Evolutionary conservation across 257 asterid genomes (phyloP), one percentile per base, ranked within the genome.

Genomic region (Solanum lycopersicoides): DNA sequence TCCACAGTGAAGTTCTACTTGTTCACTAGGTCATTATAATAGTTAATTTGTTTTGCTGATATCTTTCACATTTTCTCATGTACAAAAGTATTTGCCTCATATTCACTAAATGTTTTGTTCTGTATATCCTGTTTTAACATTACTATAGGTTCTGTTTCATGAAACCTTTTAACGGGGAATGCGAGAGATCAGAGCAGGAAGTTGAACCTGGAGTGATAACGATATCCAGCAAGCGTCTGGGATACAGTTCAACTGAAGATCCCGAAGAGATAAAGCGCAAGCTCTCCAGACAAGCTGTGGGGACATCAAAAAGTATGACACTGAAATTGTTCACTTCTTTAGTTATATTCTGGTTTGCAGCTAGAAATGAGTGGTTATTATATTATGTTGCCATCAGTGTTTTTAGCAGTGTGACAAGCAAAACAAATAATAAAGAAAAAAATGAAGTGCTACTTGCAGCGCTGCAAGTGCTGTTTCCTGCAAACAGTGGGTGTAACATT

Each of bases 131-230:
- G 25, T 74, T 25, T 86, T 86, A 68, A n/a, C 53, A 83, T 83
- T 79, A 85, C 44, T 90, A 74, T 82, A 94, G 98, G 98, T 95
- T 93, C 91, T 95, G 98, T 88, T 93, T 89, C 89, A 92, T 94
- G 98, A 88, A 87, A 87, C 98, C 98, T 15, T 94, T 94, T 73
- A 72, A 45, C 75, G 95, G 94, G 63, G 90, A 65, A 44, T 95
- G 98, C 9, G 94, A 94, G 74, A 73, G 84, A 83, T 94, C 96
- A 12, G 98, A 93, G 88, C 92, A 93, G 82, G 88, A 89, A 76
- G 94, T 91, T 53, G 93, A 87, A 89, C 91, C 65, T 87, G 95
- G 95, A 89, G 92, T 92, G 47, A 91, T 94, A 60, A 93, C 95
- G 35, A 72, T 95, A 69, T 90, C 98, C 16, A 88, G 91, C 83